These are phyloP conservation scores for Penicillium diatomitis DNA, from an alignment of 495 filamentous ascomycete species.

Conservation along the genomic window DNA sequence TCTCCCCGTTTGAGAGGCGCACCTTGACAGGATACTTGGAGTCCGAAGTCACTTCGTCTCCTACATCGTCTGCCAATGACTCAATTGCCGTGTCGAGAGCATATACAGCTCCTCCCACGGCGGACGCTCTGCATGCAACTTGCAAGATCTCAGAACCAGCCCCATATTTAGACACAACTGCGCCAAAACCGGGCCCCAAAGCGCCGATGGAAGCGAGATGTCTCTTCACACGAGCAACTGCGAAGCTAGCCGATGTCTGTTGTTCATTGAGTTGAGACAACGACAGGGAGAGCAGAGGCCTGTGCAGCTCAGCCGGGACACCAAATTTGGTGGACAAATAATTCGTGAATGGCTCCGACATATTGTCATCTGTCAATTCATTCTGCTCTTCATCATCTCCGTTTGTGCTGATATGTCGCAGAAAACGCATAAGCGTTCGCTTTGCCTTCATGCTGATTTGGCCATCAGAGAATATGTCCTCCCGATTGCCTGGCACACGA, in stretches of 20 bases:
- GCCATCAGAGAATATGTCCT: constrained; percentile 75
- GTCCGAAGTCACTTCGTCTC: constrained; percentile 10
- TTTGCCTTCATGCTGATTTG: constrained; percentile 66
- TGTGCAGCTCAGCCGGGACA: constrained; percentile 58
- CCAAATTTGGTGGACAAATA: constrained; percentile 67
- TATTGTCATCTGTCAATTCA: constrained; percentile 13
- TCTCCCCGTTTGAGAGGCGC: constrained; percentile 50
- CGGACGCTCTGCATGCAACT: constrained; percentile 82
- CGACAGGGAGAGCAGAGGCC: constrained; percentile 69
- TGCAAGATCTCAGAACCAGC: constrained; percentile 87
- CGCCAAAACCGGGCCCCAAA: constrained; percentile 78
- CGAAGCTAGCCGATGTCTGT: constrained; percentile 53
- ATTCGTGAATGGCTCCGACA: constrained; percentile 43
- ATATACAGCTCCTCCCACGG: constrained; percentile 87
- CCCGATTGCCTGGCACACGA: constrained; percentile 71
- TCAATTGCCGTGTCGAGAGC: constrained; percentile 64
- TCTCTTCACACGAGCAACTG: constrained; percentile 59
- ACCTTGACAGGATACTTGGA: constrained; percentile 29
- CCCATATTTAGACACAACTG: constrained; percentile 84
- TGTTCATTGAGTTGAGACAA: constrained; percentile 51
- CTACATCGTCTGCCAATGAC: constrained; percentile 16
- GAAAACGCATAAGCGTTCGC: constrained; percentile 76
- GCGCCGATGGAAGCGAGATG: constrained; percentile 82
- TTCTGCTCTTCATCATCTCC: constrained; percentile 18
- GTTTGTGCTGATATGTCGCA: constrained; percentile 49